A percentile compares a stretch with the other conserved stretches of the same genome.
Evolutionary conservation across 495 filamentous ascomycete species (phyloP).

Genomic region (Aspergillus baeticus): DNA sequence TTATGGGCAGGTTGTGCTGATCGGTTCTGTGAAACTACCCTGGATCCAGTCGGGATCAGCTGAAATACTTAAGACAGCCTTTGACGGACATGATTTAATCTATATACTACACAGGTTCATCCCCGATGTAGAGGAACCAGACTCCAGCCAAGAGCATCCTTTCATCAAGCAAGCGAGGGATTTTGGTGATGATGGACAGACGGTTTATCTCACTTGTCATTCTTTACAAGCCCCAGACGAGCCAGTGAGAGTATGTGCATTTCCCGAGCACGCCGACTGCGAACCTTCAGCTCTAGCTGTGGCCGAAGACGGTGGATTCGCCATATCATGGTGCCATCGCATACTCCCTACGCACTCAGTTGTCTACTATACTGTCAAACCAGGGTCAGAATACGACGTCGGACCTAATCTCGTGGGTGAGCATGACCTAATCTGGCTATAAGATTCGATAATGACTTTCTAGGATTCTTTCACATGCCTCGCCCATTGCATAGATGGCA

Average conservation of each 20-base stretch:
- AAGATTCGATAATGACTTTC: too few species aligned
- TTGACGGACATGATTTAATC: slow-evolving; percentile 21
- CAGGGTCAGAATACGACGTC: slow-evolving; percentile 4
- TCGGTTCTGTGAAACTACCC: slow-evolving; percentile 19
- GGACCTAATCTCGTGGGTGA: slow-evolving; percentile 16
- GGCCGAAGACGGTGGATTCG: slow-evolving; percentile 29
- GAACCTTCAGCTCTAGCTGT: slow-evolving; percentile 34
- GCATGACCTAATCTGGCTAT: too few species aligned
- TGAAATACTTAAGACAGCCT: slow-evolving; percentile 34
- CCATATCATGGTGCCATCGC: slow-evolving; percentile 41
- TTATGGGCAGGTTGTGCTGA: slow-evolving; percentile 15
- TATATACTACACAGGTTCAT: slow-evolving; percentile 35
- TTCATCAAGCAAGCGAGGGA: slow-evolving; percentile 38
- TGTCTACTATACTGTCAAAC: slow-evolving; percentile 24
- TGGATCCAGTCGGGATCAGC: slow-evolving; percentile 24
- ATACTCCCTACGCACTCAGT: slow-evolving; percentile 27
- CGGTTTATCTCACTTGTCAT: slow-evolving; percentile 30
- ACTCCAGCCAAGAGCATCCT: slow-evolving; percentile 27
- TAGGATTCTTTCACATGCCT: slow-evolving; percentile 21
- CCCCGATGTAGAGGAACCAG: slow-evolving; percentile 24
- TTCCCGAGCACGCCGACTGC: slow-evolving; percentile 30
- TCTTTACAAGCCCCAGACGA: slow-evolving; percentile 11
- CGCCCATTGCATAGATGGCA: slow-evolving; percentile 9
- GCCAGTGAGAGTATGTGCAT: slow-evolving; percentile 27
- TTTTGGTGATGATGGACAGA: slow-evolving; percentile 18